Conservation (phyloP, 495 filamentous ascomycete species). For the Lasiosphaeriaceae sp. region DNA sequence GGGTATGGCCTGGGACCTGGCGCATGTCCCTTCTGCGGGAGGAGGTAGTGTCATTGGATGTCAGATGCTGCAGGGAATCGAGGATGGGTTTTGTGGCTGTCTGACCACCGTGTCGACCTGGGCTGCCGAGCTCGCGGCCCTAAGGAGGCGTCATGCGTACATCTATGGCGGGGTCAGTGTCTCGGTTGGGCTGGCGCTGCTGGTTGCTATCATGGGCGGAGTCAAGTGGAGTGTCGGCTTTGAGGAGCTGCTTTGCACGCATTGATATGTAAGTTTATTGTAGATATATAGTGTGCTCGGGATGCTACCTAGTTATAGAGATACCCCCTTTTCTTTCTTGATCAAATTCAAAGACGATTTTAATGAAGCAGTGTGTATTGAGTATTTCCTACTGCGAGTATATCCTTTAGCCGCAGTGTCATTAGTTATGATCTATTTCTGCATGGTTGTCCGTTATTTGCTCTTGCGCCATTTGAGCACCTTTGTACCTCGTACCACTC, state of each 20-base stretch:
- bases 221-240: slow-evolving; percentile 72
- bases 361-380: too few species aligned
- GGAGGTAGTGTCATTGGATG: slow-evolving; percentile 62
- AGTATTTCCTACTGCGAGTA: too few species aligned
- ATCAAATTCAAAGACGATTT: too few species aligned
- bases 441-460: too few species aligned
- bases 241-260: slow-evolving; percentile 42
- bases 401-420: too few species aligned
- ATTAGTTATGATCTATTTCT: too few species aligned
- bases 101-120: slow-evolving; percentile 92
- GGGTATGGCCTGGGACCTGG: slow-evolving; percentile 69
- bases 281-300: too few species aligned
- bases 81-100: slow-evolving; percentile 90
- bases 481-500: too few species aligned
- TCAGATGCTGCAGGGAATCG: slow-evolving; percentile 76
- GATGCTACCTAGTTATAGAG: too few species aligned
- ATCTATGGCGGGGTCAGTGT: slow-evolving; percentile 70
- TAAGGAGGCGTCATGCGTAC: slow-evolving; percentile 67
- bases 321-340: too few species aligned
- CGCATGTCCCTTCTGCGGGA: slow-evolving; percentile 52
- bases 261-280: slow-evolving; percentile 2
- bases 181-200: slow-evolving; percentile 54
- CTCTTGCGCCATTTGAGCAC: too few species aligned
- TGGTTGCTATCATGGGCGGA: slow-evolving; percentile 77
- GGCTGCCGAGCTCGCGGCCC: slow-evolving; percentile 71